phyloP scores from a whole-genome alignment of 306 rosid species.

The Oxytropis ochrocephala region DNA sequence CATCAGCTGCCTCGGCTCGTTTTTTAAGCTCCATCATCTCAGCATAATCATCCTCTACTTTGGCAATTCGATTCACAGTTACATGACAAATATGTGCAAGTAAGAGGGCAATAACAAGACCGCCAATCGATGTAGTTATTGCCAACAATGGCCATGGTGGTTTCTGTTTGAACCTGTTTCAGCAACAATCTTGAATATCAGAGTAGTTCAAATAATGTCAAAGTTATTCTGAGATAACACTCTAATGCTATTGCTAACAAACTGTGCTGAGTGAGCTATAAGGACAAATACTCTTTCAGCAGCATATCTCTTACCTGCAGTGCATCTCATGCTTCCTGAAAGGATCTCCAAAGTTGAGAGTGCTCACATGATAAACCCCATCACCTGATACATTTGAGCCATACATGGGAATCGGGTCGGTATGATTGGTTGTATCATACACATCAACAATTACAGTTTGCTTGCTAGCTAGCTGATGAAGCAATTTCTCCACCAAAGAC shows the following conservation, averaged over 20 bases:
- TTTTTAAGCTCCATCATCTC: constrained; percentile 73
- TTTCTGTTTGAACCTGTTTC: constrained; percentile 77
- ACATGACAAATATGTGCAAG: constrained; percentile 76
- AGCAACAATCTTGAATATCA: constrained; percentile 25
- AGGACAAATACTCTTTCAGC: not conserved
- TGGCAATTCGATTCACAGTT: constrained; percentile 79
- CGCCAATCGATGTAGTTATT: constrained; percentile 61
- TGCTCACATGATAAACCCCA: constrained; percentile 54
- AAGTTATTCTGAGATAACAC: not conserved
- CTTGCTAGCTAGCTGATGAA: constrained; percentile 97
- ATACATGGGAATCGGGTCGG: constrained; percentile 86
- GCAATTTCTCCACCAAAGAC: constrained; percentile 93
- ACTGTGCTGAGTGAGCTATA: not conserved
- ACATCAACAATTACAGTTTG: constrained; percentile 86
- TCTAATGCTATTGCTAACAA: not conserved
- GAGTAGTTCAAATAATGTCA: constrained; percentile 5
- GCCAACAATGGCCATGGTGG: constrained; percentile 92
- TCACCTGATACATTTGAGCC: constrained; percentile 69
- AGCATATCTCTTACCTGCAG: constrained; percentile 59
- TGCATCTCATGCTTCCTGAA: constrained; percentile 93
- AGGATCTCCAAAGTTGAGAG: constrained; percentile 92
- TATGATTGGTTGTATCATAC: constrained; percentile 77
- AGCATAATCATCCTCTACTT: constrained; percentile 75
- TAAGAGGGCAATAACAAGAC: constrained; percentile 75
- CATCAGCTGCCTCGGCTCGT: constrained; percentile 91